Evolutionary conservation across 2,329 filamentous ascomycete species (phyloP).

Genomic region (Epichloe gansuensis): DNA sequence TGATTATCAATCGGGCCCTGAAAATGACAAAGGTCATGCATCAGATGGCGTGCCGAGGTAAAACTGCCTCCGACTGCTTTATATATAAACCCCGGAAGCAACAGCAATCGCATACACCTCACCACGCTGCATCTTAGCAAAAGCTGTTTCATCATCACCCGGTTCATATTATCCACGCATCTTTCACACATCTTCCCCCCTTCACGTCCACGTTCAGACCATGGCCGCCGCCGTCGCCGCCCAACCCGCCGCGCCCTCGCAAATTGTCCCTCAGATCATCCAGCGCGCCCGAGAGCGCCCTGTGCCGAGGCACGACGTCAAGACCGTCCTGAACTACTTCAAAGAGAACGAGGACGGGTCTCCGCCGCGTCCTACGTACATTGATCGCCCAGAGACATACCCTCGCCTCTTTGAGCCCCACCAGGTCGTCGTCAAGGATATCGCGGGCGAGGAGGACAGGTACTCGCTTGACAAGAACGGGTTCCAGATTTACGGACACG

Average conservation of each 20-base stretch:
- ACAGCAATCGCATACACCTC: too few relatives aligned
- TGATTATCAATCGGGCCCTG: not conserved
- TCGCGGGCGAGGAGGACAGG: conserved; percentile 22
- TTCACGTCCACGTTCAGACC: not conserved
- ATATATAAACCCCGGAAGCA: not conserved
- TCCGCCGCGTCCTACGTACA: conserved; percentile 23
- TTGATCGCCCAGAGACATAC: conserved; percentile 23
- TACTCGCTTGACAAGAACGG: conserved; percentile 27
- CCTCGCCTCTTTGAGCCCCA: conserved; percentile 17
- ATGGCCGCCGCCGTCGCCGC: conserved; percentile 14
- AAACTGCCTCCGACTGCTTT: not conserved
- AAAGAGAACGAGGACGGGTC: conserved; percentile 30
- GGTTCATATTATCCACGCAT: too few relatives aligned
- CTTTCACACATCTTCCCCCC: too few relatives aligned
- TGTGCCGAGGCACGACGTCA: conserved; percentile 17
- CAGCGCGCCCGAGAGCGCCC: not conserved
- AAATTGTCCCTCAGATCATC: too few relatives aligned
- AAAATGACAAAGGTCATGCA: not conserved
- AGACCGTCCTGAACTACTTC: conserved; percentile 25
- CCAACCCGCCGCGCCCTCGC: too few relatives aligned
- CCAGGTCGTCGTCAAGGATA: conserved; percentile 21
- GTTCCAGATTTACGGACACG: conserved; percentile 22
- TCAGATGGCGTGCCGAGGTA: not conserved
- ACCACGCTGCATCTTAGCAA: not conserved
- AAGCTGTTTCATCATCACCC: too few relatives aligned